phyloP scores from a whole-genome alignment of 2,329 filamentous ascomycete genomes.

The Talaromyces sp. region DNA sequence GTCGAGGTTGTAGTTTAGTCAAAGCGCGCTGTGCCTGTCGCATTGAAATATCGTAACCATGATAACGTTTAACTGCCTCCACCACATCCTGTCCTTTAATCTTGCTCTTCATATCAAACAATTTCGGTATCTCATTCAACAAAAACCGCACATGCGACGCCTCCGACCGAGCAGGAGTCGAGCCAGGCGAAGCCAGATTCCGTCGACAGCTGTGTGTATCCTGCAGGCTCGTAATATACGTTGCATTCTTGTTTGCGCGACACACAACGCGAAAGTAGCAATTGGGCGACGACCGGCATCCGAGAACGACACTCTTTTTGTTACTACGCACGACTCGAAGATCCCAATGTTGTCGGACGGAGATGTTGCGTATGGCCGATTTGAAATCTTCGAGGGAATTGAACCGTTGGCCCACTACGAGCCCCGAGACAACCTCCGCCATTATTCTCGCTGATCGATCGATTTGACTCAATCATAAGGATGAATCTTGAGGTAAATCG shows the following conservation, averaged over 20 bases:
- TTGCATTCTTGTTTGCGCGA: constrained; percentile 37
- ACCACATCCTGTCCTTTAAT: constrained; percentile 36
- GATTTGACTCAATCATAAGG: not conserved
- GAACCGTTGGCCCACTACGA: constrained; percentile 36
- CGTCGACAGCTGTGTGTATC: constrained; percentile 35
- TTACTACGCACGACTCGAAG: constrained; percentile 38
- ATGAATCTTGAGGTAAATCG: not conserved
- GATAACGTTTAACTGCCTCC: constrained; percentile 38
- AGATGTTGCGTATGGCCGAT: constrained; percentile 34
- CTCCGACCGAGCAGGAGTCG: constrained; percentile 35
- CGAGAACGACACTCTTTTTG: constrained; percentile 39
- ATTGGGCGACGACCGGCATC: constrained; percentile 35
- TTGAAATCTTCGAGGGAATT: constrained; percentile 37
- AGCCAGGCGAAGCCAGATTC: constrained; percentile 25
- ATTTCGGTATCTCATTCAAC: constrained; percentile 35
- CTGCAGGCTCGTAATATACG: constrained; percentile 37
- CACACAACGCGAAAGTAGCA: constrained; percentile 39
- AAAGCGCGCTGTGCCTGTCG: constrained; percentile 37
- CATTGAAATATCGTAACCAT: constrained; percentile 38
- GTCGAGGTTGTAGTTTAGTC: constrained; percentile 31
- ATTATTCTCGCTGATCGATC: constrained; percentile 15
- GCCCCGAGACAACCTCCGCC: constrained; percentile 38
- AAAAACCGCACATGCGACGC: constrained; percentile 38
- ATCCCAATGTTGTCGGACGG: constrained; percentile 39
- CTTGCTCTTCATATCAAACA: constrained; percentile 35